Percentiles rank a stretch among this genome's conserved stretches.
phyloP scores from a whole-genome alignment of 768 basidiomycete species.

The Tricholoma hemisulphureum region DNA sequence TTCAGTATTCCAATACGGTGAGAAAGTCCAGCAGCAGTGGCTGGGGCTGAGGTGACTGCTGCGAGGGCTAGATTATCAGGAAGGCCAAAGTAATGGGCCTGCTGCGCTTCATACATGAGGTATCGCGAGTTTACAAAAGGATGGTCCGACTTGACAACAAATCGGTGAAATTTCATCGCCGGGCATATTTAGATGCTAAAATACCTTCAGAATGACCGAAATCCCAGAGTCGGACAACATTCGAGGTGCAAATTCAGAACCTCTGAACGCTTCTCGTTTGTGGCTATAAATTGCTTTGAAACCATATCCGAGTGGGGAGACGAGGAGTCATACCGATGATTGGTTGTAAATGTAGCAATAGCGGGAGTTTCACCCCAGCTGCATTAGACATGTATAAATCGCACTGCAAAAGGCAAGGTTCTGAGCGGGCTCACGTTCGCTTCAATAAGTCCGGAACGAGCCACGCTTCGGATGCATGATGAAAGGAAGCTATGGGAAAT shows the following conservation, averaged over 20 bases:
- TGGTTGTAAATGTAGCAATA: slow-evolving; percentile 78
- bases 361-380: slow-evolving; percentile 61
- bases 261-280: slow-evolving; percentile 61
- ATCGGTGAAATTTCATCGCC: background rate
- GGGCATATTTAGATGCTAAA: background rate
- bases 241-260: slow-evolving; percentile 74
- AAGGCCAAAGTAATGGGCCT: slow-evolving; percentile 68
- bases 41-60: slow-evolving; percentile 67
- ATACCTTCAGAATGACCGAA: slow-evolving; percentile 75
- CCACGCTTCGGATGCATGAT: slow-evolving; percentile 88
- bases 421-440: slow-evolving; percentile 49
- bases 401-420: background rate
- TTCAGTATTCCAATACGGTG: slow-evolving; percentile 69
- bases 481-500: slow-evolving; percentile 78
- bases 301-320: background rate
- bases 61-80: slow-evolving; percentile 55
- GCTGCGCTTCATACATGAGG: slow-evolving; percentile 69
- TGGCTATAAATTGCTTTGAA: slow-evolving; percentile 29
- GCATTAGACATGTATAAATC: background rate
- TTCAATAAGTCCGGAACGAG: slow-evolving; percentile 84
- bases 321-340: slow-evolving; percentile 47
- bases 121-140: slow-evolving; percentile 63
- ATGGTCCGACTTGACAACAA: slow-evolving; percentile 48
- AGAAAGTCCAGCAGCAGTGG: slow-evolving; percentile 64
- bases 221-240: slow-evolving; percentile 72